phyloP scores from a whole-genome alignment of 768 basidiomycete species.

The Russula foetens region DNA sequence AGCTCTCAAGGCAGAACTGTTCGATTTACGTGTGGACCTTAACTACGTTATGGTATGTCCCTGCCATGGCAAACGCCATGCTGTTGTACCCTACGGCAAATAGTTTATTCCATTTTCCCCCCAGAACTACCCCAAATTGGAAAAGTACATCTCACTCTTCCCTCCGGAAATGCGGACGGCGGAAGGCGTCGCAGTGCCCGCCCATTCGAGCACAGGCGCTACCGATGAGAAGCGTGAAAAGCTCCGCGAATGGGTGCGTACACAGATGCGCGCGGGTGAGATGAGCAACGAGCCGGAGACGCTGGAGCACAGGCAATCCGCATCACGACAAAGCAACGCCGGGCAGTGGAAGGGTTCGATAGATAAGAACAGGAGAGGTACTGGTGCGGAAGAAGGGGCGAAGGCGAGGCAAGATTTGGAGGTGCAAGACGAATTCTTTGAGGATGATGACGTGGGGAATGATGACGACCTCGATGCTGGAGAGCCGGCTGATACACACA shows the following conservation, averaged over 20 bases:
- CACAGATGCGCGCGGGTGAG: constrained; percentile 52
- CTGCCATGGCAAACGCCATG: background rate
- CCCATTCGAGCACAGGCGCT: constrained; percentile 14
- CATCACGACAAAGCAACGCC: background rate
- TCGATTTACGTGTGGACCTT: constrained; percentile 71
- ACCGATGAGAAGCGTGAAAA: constrained; percentile 49
- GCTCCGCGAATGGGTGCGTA: constrained; percentile 50
- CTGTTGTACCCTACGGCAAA: background rate
- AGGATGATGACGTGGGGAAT: constrained; percentile 20
- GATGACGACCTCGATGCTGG: background rate
- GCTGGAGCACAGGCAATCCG: constrained; percentile 2
- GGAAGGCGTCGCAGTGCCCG: constrained; percentile 9
- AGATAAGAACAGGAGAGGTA: background rate
- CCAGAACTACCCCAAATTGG: constrained; percentile 76
- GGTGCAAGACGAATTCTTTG: constrained; percentile 28
- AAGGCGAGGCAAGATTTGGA: constrained; percentile 8
- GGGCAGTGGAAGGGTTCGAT: background rate
- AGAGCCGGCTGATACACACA: background rate
- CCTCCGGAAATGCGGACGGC: constrained; percentile 52
- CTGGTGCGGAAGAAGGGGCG: background rate
- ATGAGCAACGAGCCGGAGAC: constrained; percentile 54
- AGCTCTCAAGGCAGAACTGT: constrained; percentile 40
- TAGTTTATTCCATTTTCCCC: background rate
- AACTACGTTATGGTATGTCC: constrained; percentile 76
- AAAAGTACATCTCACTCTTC: constrained; percentile 88